A percentile compares a stretch with the other conserved stretches of the same genome.
Evolutionary conservation across 192 early-diverging fungal species (phyloP).

Genomic region (Linnemannia exigua): DNA sequence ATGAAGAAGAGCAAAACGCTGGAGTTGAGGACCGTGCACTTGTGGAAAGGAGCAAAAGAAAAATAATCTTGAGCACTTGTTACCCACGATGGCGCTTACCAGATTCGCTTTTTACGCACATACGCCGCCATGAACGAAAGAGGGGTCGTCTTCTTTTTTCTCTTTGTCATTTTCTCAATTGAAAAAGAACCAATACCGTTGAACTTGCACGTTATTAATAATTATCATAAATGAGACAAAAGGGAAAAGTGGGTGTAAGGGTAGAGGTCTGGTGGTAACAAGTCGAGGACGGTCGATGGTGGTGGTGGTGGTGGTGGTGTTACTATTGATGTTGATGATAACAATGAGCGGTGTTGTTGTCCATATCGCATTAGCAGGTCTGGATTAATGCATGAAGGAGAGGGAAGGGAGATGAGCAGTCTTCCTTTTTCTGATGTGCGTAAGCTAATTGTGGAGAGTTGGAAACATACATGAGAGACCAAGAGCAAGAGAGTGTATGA

Average conservation of each 20-base stretch:
- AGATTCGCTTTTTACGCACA: too few relatives aligned
- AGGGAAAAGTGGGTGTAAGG: neutral
- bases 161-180: neutral
- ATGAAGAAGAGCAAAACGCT: neutral
- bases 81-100: too few relatives aligned
- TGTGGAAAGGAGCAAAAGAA: neutral
- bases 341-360: neutral
- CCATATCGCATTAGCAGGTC: neutral
- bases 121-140: neutral
- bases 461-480: neutral
- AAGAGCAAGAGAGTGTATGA: neutral
- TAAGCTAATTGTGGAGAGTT: neutral
- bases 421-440: neutral
- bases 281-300: too few relatives aligned
- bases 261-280: neutral
- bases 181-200: slow-evolving; percentile 4
- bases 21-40: neutral
- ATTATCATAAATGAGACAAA: neutral
- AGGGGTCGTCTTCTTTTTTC: neutral
- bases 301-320: neutral
- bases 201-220: neutral
- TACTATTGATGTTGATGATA: neutral
- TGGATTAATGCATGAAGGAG: neutral
- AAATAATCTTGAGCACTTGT: neutral
- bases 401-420: too few relatives aligned